A percentile compares a stretch with the other conserved stretches of the same genome.
Evolutionary conservation across 306 rosid species (phyloP).

Genomic region (Cicer cuneatum): DNA sequence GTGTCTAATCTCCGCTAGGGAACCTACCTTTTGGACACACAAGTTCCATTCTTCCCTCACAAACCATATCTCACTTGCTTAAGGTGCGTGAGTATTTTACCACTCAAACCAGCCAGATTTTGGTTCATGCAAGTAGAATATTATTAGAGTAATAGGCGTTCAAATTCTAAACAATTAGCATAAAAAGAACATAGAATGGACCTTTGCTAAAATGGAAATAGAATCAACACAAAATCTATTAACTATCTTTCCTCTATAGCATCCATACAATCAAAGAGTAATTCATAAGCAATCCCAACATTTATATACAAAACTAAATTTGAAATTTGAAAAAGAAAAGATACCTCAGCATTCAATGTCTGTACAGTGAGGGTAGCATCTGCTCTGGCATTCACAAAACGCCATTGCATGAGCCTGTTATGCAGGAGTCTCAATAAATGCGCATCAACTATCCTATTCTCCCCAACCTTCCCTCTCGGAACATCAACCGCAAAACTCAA

Average conservation of each 20-base stretch:
- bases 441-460: conserved; percentile 63
- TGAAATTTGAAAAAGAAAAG: not conserved
- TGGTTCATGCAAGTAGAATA: not conserved
- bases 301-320: conserved; percentile 8
- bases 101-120: no score
- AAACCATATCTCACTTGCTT: no score
- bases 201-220: conserved; percentile 1
- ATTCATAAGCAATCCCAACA: not conserved
- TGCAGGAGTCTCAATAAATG: conserved; percentile 75
- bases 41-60: no score
- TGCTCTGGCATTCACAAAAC: conserved; percentile 80
- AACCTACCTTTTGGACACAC: no score
- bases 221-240: conserved; percentile 16
- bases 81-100: no score
- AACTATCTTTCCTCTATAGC: not conserved
- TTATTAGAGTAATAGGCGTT: not conserved
- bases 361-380: conserved; percentile 66
- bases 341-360: conserved; percentile 84
- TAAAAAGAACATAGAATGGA: not conserved
- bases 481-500: conserved; percentile 72
- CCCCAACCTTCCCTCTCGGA: conserved; percentile 75
- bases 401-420: conserved; percentile 89
- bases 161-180: conserved; percentile 1
- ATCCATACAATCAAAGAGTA: conserved; percentile 19
- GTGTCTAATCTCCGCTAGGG: no score